These are phyloP conservation scores for Cyclostephanos tholiformis DNA, from an alignment of 108 stramenopile species.

Conservation along the genomic window DNA sequence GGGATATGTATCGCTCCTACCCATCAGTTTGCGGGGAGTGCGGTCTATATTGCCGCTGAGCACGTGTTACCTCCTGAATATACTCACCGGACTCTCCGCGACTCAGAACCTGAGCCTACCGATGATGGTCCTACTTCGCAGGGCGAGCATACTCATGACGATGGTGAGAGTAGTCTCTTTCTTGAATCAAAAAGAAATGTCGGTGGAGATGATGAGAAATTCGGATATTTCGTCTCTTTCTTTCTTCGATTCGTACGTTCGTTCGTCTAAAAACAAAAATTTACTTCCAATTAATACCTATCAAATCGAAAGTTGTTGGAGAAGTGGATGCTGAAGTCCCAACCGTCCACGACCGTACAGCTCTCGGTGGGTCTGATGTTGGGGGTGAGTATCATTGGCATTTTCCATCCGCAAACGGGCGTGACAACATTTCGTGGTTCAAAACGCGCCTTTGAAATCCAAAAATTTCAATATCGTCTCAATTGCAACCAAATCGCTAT, in stretches of 20 bases:
- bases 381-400: constrained; percentile 6
- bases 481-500: neutral
- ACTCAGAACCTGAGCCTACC: constrained; percentile 62
- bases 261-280: neutral
- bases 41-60: constrained; percentile 55
- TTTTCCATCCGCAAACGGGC: neutral
- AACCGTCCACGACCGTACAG: constrained; percentile 48
- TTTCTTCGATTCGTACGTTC: neutral
- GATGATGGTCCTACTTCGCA: constrained; percentile 74
- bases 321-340: constrained; percentile 49
- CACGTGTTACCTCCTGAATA: constrained; percentile 65
- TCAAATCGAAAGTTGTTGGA: constrained; percentile 55
- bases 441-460: neutral
- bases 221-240: neutral
- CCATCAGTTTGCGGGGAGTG: constrained; percentile 30
- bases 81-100: constrained; percentile 64
- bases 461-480: neutral
- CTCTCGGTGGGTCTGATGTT: constrained; percentile 64
- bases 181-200: neutral
- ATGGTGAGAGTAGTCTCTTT: constrained; percentile 33
- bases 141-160: constrained; percentile 69
- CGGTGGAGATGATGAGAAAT: neutral
- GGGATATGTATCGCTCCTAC: constrained; percentile 44
- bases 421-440: neutral
- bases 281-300: neutral